Evolutionary conservation across 2,329 filamentous ascomycete genomes (phyloP).

Genomic region (Venturia carpophila): DNA sequence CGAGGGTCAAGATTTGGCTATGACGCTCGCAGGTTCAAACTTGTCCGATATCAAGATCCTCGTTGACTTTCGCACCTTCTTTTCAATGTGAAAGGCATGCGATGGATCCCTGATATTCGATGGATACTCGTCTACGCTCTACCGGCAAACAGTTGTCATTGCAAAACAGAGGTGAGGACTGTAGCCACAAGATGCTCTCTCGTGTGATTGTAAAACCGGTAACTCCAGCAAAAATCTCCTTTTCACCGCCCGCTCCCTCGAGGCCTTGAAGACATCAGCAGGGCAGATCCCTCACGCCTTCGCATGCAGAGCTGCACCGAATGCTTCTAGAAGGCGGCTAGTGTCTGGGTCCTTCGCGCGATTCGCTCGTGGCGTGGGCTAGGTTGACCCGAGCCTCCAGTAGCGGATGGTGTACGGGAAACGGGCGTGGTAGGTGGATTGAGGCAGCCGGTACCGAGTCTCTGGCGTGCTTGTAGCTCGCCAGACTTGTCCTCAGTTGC

Average conservation of each 20-base stretch:
- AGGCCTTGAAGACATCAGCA: not conserved
- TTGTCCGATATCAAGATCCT: not conserved
- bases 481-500: not conserved
- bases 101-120: too few relatives aligned
- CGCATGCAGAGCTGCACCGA: not conserved
- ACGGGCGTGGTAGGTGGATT: not conserved
- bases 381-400: not conserved
- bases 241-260: too few relatives aligned
- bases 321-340: constrained; percentile 1
- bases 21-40: too few relatives aligned
- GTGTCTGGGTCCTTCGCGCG: not conserved
- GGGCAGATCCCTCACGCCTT: not conserved
- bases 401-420: not conserved
- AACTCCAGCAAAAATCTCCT: too few relatives aligned
- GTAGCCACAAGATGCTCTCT: too few relatives aligned
- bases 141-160: not conserved
- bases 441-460: not conserved
- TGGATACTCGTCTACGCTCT: too few relatives aligned
- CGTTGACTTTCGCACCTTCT: not conserved
- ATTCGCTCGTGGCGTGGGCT: not conserved
- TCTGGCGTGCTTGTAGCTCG: not conserved
- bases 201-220: too few relatives aligned
- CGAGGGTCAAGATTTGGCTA: too few relatives aligned
- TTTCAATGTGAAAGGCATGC: not conserved
- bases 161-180: not conserved